Evolutionary conservation across 805 yeast genomes (phyloP), one percentile per base, ranked within the genome.

Genomic region (Debaryomyces castellii): DNA sequence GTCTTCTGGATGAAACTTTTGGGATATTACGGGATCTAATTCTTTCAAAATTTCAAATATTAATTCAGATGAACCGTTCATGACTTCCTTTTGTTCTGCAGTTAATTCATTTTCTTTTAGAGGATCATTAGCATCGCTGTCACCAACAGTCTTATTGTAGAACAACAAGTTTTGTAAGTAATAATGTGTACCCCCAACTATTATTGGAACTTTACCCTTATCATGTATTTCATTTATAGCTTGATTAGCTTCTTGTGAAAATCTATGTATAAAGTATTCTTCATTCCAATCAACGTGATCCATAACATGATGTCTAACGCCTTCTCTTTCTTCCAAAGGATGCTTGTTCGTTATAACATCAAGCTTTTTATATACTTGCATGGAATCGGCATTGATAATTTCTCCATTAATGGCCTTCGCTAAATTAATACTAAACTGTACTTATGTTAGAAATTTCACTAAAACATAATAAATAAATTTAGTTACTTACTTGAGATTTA

Each of bases 181-280:
- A 63, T 94, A 94, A 59, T 91, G 97, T 0, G 99, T 94, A 0
- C 99, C 99, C 4, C 99, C 99, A 1, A 94, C 94, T 0, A 94
- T 62, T 2, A 94, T 87, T 0, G 99, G 97, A 1, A 86, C 54
- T 56, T 89, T 90, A 0, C 87, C 87, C 17, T 86, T 60, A 0
- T 60, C 45, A 48, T 83, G 85, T 9, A 92, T 83, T 25, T 82
- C 87, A 0, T 77, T 75, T 6, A 91, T 86, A 14, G 80, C 74
- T 0, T 51, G 61, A 27, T 71, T 57, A 7, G 96, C 96, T 53
- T 89, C 97, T 28, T 70, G 59, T 42, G 84, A 82, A 60, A 91
- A 94, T 44, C 87, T 67, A 56, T 88, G 95, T 5, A 91, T 83
- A 50, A 79, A 82, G 59, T 92, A 90, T 53, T 89, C 92, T 38